Evolutionary conservation across 2,329 filamentous ascomycete genomes (phyloP), one percentile per base, ranked within the genome.

Genomic region (Lachnellula occidentalis): DNA sequence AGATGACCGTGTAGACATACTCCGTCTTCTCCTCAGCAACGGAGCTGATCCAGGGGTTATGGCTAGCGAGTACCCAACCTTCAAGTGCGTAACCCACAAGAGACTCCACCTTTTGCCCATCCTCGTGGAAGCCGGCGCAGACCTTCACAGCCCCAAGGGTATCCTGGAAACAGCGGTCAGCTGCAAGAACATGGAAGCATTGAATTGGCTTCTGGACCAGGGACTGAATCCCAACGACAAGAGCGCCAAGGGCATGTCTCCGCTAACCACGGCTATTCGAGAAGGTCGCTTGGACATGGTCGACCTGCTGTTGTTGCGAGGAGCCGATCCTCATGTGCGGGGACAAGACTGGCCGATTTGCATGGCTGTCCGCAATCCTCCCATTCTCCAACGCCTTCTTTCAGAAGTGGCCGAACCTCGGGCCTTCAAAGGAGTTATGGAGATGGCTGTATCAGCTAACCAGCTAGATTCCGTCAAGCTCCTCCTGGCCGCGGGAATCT

Each of bases 331-430:
- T 4, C 79, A 80, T 52, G 71, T 85, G 17, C 77, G 84, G 14
- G 85, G 85, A 34, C 75, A 86, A 62, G 83, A 88, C 65, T 89
- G 85, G 85, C 86, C 86, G 0, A 75, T 88, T 11, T 84, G 79
- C 67, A 83, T 88, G 80, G 83, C 85, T 0, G 83, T 87, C 48
- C 76, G 75, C 56, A 78, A 81, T 36, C 84, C 86, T 0, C 67
- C 69, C 0, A 78, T 88, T 43, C 76, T 88, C 11, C 76, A 77
- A 61, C 78, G 77, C 50, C 73, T 89, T 1, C 73, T 87, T 0
- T 73, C 77, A 0, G 74, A 78, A 2, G 76, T 86, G 8, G 69
- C 78, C 1, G 79, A 85, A 61, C 79, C 81, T 2, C 78, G 79
- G 14, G 78, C 80, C 4, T 83, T 83, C 72, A 85, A 84, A 68